Evolutionary conservation across 306 rosid genomes (phyloP), one percentile per base, ranked within the genome.

Genomic region (Argentina anserina): DNA sequence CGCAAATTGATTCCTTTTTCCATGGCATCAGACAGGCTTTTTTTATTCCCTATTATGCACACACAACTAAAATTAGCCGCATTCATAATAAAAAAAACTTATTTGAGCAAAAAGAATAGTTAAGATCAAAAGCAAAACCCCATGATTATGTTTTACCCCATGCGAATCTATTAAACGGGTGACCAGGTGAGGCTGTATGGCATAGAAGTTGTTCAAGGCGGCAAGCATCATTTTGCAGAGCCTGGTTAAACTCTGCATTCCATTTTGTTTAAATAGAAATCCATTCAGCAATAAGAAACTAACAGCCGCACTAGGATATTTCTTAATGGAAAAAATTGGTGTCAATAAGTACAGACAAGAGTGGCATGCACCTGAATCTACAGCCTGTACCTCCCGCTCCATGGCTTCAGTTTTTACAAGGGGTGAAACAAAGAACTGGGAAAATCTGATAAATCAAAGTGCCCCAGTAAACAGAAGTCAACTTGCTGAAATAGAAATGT

Each of bases 361-460:
- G 60, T 72, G 31, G 43, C 47, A 74, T 18, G 77, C 64, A 94
- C 99, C 99, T 81, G 99, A 94, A 87, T 94, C 97, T 76, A 94
- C 90, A 40, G 99, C 97, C 55, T 85, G 99, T 60, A 94, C 89
- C 82, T 94, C 99, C 79, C 99, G 84, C 69, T 91, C 99, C 97
- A 91, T 91, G 68, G 97, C 99, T 73, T 94, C 97, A 76, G 8
- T 74, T 85, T 94, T 94, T 42, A 94, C 95, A 52, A 94, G 87
- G 40, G 97, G 99, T 74, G 99, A 94, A 75, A 91, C 85, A 81
- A 94, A 94, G 88, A 94, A 94, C 86, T 82, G 96, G 72, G 99
- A 94, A 80, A 94, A 94, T 83, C 99, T 94, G 87, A 78, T 70
- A 18, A 46, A 70, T 34, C 45, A 75, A 80, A 77, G 43, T 64